Conservation (phyloP, 1,284 basidiomycete species). For the Ustilago vetiveriae region DNA sequence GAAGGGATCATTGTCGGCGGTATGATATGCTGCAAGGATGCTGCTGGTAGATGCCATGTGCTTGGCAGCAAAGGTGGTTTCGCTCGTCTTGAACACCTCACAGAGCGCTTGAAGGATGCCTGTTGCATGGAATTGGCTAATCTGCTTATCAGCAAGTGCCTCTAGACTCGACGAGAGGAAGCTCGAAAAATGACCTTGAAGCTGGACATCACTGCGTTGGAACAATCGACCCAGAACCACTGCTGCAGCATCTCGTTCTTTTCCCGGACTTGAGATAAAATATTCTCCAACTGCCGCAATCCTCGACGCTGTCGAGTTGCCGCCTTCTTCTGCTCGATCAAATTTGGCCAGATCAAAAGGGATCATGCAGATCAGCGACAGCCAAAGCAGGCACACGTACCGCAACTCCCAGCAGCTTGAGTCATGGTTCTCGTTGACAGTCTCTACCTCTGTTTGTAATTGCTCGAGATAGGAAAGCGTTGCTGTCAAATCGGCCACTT, state of each 20-base stretch:
- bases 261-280: slow-evolving; percentile 76
- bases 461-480: slow-evolving; percentile 76
- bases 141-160: slow-evolving; percentile 8
- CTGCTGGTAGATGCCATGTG: slow-evolving; percentile 35
- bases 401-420: slow-evolving; percentile 78
- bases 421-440: not conserved
- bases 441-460: slow-evolving; percentile 42
- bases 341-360: slow-evolving; percentile 91
- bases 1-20: slow-evolving; percentile 61
- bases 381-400: slow-evolving; percentile 87
- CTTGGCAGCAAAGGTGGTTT: slow-evolving; percentile 32
- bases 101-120: slow-evolving; percentile 79
- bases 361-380: slow-evolving; percentile 90
- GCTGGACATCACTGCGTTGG: slow-evolving; percentile 70
- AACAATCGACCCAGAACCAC: slow-evolving; percentile 79
- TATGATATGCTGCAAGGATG: slow-evolving; percentile 59
- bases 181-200: slow-evolving; percentile 4
- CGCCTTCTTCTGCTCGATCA: slow-evolving; percentile 71
- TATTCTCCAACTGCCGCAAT: slow-evolving; percentile 75
- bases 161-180: slow-evolving; percentile 17
- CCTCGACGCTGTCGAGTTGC: slow-evolving; percentile 69
- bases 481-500: slow-evolving; percentile 81
- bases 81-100: slow-evolving; percentile 75
- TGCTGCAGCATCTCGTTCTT: slow-evolving; percentile 83
- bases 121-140: slow-evolving; percentile 69